Evolutionary conservation across 139 green algal species (phyloP), one percentile per base, ranked within the genome.

Genomic region (Micractinium sp.): DNA sequence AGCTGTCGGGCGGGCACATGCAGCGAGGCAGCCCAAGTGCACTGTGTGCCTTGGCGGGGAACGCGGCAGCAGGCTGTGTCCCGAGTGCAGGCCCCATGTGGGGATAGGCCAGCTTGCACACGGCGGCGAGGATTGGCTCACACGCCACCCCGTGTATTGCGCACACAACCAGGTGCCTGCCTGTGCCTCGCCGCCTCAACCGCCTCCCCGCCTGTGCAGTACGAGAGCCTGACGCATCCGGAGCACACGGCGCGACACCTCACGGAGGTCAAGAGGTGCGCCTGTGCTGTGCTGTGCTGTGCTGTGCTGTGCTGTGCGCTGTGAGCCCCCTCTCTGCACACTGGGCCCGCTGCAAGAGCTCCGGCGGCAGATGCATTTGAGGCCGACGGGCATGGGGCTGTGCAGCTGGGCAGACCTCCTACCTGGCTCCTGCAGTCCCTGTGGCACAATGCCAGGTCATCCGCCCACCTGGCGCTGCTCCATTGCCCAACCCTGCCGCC

Each of bases 221-320:
- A 89, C 35, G 82, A 91, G 82, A 67, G 61, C 67, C 80, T 76
- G 36, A 82, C 67, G 5, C n/a, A 33, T 22, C 78, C 36, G 1
- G 80, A 82, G 20, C 74, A 78, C 71, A 81, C 47, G 56, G 85
- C 74, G 19, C 73, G 33, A n/a, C 81, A 90, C 33, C 75, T 75
- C 73, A 39, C 39, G 29, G 33, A 60, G 3, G 75, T 91, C 19
- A 85, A 91, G 35, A 89, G 27, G 83, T 87, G 83, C 39, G 83
- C 7, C 16, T 27, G 0, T 14, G 4, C 31, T 27, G 69, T 35
- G 3, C 22, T 36, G 69, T 23, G 29, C 29, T 73, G 9, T 73
- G 63, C 22, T 5, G 22, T 73, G 63, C 63, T 73, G 63, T 23
- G 63, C 3, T 27, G 27, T n/a, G n/a, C n/a, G n/a, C n/a, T n/a